These are phyloP conservation scores for Aspergillus aculeatus DNA, from an alignment of 2,329 filamentous ascomycete species.

Conservation along the genomic window DNA sequence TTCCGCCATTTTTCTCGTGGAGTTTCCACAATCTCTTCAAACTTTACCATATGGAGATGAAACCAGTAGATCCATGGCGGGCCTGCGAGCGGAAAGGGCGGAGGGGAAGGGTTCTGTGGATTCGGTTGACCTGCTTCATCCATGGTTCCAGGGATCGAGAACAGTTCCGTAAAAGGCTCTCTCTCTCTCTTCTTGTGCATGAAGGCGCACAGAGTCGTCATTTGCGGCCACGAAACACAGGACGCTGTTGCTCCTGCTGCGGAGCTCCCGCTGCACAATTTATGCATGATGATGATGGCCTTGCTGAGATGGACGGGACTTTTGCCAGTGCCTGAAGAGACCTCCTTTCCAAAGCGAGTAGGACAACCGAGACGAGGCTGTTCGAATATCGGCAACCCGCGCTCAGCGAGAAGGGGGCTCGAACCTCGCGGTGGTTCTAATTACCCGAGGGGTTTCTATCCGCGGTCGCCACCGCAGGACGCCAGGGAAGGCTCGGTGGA, in stretches of 20 bases:
- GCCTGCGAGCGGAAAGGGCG: conserved; percentile 15
- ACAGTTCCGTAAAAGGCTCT: background rate
- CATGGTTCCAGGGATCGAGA: conserved; percentile 9
- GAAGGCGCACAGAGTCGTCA: background rate
- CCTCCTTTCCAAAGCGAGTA: background rate
- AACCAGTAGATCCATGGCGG: conserved; percentile 10
- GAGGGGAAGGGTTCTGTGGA: conserved; percentile 11
- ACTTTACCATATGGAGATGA: background rate
- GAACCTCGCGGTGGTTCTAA: background rate
- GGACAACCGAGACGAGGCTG: background rate
- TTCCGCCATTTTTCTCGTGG: background rate
- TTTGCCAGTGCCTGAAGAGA: background rate
- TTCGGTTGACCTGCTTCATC: conserved; percentile 11
- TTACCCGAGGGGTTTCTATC: background rate
- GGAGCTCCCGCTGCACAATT: background rate
- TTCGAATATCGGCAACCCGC: background rate
- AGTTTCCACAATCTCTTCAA: conserved; percentile 5
- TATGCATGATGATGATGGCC: background rate
- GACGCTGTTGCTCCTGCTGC: background rate
- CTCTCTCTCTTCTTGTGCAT: background rate
- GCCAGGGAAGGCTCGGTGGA: background rate
- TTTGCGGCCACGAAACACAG: background rate
- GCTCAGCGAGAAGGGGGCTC: background rate
- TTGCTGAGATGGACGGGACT: background rate
- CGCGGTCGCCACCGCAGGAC: conserved; percentile 1